Evolutionary conservation across 495 filamentous ascomycete species (phyloP), one percentile per base, ranked within the genome.

Genomic region (Penicillium salamii): DNA sequence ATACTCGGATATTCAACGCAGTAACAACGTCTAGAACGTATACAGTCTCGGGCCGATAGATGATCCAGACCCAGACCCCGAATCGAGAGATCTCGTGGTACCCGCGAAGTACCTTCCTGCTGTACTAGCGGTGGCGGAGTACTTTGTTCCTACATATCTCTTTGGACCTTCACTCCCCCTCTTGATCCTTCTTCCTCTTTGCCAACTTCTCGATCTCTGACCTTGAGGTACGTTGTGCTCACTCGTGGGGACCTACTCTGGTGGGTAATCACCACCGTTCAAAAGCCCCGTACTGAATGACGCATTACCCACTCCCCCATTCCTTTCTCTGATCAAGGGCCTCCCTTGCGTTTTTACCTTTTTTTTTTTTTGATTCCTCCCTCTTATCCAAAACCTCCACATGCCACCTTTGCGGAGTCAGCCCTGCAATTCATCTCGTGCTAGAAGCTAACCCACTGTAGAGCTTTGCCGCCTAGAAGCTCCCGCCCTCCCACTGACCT

Each of bases 221-320:
- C 38, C 12, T 35, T 31, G 23, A 50, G 42, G 50, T 50, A 29
- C 49, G 45, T 49, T 14, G 8, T 37, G 7, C 14, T 13, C 26
- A 7, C 15, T 26, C 31, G 31, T 37, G 20, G 24, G 36, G 47
- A 23, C 42, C 18, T 23, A 45, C 11, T 29, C 31, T 20, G 38
- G 46, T 52, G 44, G 52, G 57, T 55, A 43, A 54, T 42, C 52
- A 38, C 53, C 14, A 19, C 31, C 48, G 39, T 46, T 34, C 49
- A 32, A n/a, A n/a, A 46, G 45, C 61, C 61, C 61, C 48, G 50
- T 55, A 53, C 61, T 66, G 66, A 60, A 73, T 73, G 70, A 73
- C 70, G 70, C 70, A 73, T 72, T 49, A 49, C 48, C 54, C 61
- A 50, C 55, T 48, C 54, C 48, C 52, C 57, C 39, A 45, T 31